Conservation (phyloP, 805 yeast genomes). For the Kazachstania africana region DNA sequence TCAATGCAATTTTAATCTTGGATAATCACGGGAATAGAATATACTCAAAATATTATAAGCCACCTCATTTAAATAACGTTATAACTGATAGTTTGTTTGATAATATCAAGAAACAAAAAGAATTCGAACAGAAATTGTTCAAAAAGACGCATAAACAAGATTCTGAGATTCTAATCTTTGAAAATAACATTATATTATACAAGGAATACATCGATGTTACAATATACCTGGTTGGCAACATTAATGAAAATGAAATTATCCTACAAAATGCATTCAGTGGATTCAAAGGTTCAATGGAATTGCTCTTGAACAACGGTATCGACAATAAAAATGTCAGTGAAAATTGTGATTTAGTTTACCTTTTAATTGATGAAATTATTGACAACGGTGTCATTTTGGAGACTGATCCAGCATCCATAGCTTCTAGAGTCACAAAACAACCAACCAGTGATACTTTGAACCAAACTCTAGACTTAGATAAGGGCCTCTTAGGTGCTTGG, state of each 20-base stretch:
- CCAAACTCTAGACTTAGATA: conserved; percentile 57
- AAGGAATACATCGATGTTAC: conserved; percentile 72
- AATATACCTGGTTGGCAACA: conserved; percentile 54
- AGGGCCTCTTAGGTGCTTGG: conserved; percentile 73
- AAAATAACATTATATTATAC: conserved; percentile 72
- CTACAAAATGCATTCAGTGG: conserved; percentile 67
- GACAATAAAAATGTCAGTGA: conserved; percentile 74
- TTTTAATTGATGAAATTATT: conserved; percentile 83
- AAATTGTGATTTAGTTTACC: conserved; percentile 71
- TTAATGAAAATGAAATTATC: conserved; percentile 78
- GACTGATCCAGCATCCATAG: conserved; percentile 76
- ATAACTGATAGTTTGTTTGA: conserved; percentile 13
- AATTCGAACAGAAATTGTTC: conserved; percentile 65
- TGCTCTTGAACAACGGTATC: conserved; percentile 48
- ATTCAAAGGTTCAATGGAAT: conserved; percentile 69
- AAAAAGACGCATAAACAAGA: conserved; percentile 69
- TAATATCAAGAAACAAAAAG: conserved; percentile 44
- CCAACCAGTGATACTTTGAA: conserved; percentile 71
- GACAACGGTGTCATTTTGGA: conserved; percentile 92
- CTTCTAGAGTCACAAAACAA: conserved; percentile 81
- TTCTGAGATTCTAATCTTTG: conserved; percentile 70
- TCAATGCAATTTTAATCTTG: conserved; percentile 67
- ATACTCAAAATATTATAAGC: conserved; percentile 72
- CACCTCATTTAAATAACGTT: conserved; percentile 36
- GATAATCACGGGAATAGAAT: conserved; percentile 74